Percentiles rank a stretch among this genome's conserved stretches.
phyloP scores from a whole-genome alignment of 2,329 filamentous ascomycete species.

The Plenodomus tracheiphilus region DNA sequence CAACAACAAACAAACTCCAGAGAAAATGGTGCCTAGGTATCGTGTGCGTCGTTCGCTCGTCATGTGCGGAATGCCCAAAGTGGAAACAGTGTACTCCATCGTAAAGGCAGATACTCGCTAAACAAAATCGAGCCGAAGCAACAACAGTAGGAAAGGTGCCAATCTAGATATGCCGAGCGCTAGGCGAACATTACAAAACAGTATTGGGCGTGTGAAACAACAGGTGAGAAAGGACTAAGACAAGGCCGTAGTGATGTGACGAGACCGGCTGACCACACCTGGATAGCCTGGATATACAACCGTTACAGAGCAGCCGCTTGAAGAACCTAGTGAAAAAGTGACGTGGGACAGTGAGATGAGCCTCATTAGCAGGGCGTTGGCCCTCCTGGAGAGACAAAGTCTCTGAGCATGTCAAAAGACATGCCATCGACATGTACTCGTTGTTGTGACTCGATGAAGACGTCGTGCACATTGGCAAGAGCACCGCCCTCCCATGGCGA shows the following conservation, averaged over 20 bases:
- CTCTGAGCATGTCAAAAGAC: slow-evolving; percentile 40
- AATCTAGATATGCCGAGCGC: slow-evolving; percentile 14
- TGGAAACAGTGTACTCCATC: background rate
- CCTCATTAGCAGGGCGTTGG: slow-evolving; percentile 29
- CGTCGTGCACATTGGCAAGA: slow-evolving; percentile 35
- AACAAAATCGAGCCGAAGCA: slow-evolving; percentile 2
- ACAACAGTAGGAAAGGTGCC: background rate
- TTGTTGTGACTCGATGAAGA: slow-evolving; percentile 38
- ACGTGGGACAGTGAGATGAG: background rate
- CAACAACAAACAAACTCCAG: background rate
- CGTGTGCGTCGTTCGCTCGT: slow-evolving; percentile 34
- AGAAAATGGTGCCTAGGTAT: slow-evolving; percentile 20
- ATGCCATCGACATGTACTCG: slow-evolving; percentile 40
- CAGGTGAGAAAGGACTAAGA: slow-evolving; percentile 3
- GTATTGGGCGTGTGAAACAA: slow-evolving; percentile 8
- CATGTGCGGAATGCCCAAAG: slow-evolving; percentile 16
- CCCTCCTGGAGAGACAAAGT: slow-evolving; percentile 28
- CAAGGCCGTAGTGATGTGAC: slow-evolving; percentile 7
- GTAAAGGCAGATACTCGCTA: background rate
- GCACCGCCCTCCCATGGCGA: slow-evolving; percentile 39
- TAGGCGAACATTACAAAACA: slow-evolving; percentile 24
- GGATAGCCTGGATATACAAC: slow-evolving; percentile 11
- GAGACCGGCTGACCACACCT: slow-evolving; percentile 32
- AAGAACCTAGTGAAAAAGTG: too few species aligned
- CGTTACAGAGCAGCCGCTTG: slow-evolving; percentile 15